These are phyloP conservation scores for Chaetomium cochliodes DNA, from an alignment of 495 filamentous ascomycete species.

Conservation along the genomic window DNA sequence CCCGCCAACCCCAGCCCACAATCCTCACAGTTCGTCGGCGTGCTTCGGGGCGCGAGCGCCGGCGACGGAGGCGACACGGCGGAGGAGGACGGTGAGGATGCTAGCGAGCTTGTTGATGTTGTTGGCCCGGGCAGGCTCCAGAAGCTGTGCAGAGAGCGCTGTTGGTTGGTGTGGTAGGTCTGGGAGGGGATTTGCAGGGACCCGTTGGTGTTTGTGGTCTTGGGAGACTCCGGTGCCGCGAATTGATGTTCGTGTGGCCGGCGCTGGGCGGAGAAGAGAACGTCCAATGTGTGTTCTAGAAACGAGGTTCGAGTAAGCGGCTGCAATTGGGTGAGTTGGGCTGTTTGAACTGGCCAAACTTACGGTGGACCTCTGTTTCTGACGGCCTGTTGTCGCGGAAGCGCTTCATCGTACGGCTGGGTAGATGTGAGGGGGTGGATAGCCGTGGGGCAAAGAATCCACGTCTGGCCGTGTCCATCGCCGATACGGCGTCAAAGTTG, in stretches of 20 bases:
- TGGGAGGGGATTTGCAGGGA: constrained; percentile 16
- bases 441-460: constrained; percentile 26
- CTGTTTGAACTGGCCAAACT: constrained; percentile 25
- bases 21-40: constrained; percentile 43
- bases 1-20: constrained; percentile 38
- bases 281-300: constrained; percentile 49
- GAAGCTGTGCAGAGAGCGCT: constrained; percentile 49
- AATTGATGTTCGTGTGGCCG: constrained; percentile 28
- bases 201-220: constrained; percentile 6
- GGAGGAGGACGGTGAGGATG: constrained; percentile 19
- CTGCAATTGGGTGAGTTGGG: constrained; percentile 3
- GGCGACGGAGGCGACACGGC: constrained; percentile 14
- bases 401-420: constrained; percentile 51
- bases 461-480: constrained; percentile 29
- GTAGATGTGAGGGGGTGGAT: constrained; percentile 36
- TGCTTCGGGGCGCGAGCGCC: constrained; percentile 9
- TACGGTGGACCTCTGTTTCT: constrained; percentile 49
- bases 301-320: constrained; percentile 8
- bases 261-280: constrained; percentile 50
- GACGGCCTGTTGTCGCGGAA: constrained; percentile 52
- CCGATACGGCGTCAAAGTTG: constrained; percentile 30
- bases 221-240: constrained; percentile 5
- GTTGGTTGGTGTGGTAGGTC: constrained; percentile 26
- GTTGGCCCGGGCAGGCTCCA: constrained; percentile 42
- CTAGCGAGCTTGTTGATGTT: constrained; percentile 18